Evolutionary conservation across 768 basidiomycete species (phyloP).

Genomic region (Suillus americanus): DNA sequence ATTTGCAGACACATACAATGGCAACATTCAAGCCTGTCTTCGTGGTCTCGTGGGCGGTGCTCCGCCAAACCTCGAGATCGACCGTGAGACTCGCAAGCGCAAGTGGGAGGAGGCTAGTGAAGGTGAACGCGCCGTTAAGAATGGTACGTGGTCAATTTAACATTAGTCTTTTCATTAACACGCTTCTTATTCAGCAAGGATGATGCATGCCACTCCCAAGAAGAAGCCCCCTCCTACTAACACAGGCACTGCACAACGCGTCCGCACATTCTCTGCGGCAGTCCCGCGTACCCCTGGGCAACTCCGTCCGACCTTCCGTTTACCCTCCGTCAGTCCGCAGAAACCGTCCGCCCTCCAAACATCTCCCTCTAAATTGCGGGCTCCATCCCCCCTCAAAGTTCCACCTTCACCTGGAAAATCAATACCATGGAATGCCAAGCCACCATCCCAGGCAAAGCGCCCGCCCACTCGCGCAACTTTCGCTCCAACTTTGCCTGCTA

Average conservation of each 20-base stretch:
- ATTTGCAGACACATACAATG: conserved; percentile 76
- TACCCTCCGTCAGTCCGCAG: conserved; percentile 35
- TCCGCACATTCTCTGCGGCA: conserved; percentile 36
- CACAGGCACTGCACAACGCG: conserved; percentile 52
- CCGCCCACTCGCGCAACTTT: conserved; percentile 66
- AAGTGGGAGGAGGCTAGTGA: conserved; percentile 61
- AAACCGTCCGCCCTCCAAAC: conserved; percentile 28
- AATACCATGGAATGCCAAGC: conserved; percentile 13
- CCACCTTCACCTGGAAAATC: conserved; percentile 29
- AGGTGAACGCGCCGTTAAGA: conserved; percentile 53
- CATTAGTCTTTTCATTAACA: neutral
- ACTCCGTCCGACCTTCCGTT: conserved; percentile 27
- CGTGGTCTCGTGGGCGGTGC: conserved; percentile 55
- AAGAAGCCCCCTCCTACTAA: conserved; percentile 51
- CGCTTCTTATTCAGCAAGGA: conserved; percentile 37
- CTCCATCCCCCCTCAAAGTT: conserved; percentile 54
- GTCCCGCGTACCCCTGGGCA: neutral
- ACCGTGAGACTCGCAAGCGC: conserved; percentile 68
- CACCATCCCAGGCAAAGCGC: conserved; percentile 28
- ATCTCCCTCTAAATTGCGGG: conserved; percentile 34
- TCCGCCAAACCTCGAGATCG: conserved; percentile 52
- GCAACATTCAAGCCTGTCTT: conserved; percentile 70
- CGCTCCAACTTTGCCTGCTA: conserved; percentile 56
- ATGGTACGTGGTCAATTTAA: conserved; percentile 42
- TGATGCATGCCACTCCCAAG: conserved; percentile 49